Conservation (phyloP, 805 yeast genomes). For the Myxozyma neglecta region DNA sequence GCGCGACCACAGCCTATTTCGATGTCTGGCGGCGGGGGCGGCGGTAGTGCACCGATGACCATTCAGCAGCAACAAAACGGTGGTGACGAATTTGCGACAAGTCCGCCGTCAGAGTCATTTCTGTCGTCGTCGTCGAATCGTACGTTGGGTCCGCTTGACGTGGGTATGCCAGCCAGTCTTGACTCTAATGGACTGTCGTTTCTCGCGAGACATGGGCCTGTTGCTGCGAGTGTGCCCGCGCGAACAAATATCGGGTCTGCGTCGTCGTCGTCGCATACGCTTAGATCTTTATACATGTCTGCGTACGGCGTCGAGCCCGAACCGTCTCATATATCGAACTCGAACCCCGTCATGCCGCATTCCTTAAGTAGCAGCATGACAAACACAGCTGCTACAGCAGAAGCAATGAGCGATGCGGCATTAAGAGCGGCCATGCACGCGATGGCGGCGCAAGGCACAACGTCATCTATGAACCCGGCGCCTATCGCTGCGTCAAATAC, state of each 20-base stretch:
- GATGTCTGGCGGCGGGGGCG: no score
- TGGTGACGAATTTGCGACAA: slow-evolving; percentile 6
- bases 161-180: slow-evolving; percentile 30
- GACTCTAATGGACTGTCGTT: slow-evolving; percentile 30
- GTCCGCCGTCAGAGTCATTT: slow-evolving; percentile 15
- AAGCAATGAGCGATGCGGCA: slow-evolving; percentile 7
- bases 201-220: slow-evolving; percentile 32
- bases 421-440: not conserved
- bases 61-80: slow-evolving; percentile 16
- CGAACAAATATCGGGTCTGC: slow-evolving; percentile 11
- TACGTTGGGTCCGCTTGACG: slow-evolving; percentile 30
- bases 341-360: not conserved
- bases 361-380: no score
- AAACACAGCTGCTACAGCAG: not conserved
- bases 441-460: no score
- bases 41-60: not conserved
- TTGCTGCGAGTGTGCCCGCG: slow-evolving; percentile 34
- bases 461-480: not conserved
- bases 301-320: slow-evolving; percentile 27
- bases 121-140: slow-evolving; percentile 18
- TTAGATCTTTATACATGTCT: slow-evolving; percentile 28
- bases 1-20: slow-evolving; percentile 1
- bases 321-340: not conserved
- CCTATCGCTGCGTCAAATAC: not conserved
- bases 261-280: slow-evolving; percentile 18